Evolutionary conservation across 2,329 filamentous ascomycete genomes (phyloP).

Genomic region (Geosmithia flava): DNA sequence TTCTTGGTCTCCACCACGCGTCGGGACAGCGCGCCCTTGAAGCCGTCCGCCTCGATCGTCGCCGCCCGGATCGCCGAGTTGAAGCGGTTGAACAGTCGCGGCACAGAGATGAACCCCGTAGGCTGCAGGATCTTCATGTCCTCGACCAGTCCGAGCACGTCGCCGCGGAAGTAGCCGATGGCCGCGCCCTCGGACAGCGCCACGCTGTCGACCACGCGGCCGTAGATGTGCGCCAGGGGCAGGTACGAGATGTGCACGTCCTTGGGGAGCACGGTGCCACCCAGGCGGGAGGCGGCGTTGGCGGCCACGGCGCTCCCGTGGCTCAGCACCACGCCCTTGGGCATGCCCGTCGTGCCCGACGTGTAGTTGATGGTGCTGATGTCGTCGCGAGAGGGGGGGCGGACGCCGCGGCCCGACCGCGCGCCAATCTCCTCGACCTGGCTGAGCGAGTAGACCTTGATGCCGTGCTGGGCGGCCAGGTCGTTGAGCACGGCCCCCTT

Average conservation of each 20-base stretch:
- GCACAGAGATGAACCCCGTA: conserved; percentile 76
- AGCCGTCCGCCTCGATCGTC: conserved; percentile 65
- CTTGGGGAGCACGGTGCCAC: conserved; percentile 31
- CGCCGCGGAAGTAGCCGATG: conserved; percentile 90
- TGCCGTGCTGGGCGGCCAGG: conserved; percentile 60
- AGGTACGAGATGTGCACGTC: conserved; percentile 77
- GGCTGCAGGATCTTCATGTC: conserved; percentile 82
- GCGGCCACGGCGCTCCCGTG: conserved; percentile 73
- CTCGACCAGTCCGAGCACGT: conserved; percentile 75
- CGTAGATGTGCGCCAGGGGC: conserved; percentile 88
- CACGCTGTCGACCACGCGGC: conserved; percentile 69
- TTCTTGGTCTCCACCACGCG: conserved; percentile 72
- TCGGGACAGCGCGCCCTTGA: conserved; percentile 71
- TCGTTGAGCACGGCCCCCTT: conserved; percentile 69
- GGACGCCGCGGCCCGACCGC: conserved; percentile 55
- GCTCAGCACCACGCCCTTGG: conserved; percentile 74
- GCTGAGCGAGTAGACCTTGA: conserved; percentile 66
- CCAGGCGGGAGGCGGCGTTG: conserved; percentile 46
- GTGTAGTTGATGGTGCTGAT: conserved; percentile 87
- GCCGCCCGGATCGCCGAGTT: conserved; percentile 68
- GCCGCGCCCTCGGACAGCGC: conserved; percentile 58
- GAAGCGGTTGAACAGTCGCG: conserved; percentile 84
- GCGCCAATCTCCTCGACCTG: conserved; percentile 75
- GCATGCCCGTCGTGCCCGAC: conserved; percentile 70
- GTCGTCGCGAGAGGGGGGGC: conserved; percentile 62